A percentile compares a stretch with the other conserved stretches of the same genome.
These are phyloP conservation scores for Endocalyx cinctus DNA, from an alignment of 2,329 filamentous ascomycete species.

Conservation along the genomic window DNA sequence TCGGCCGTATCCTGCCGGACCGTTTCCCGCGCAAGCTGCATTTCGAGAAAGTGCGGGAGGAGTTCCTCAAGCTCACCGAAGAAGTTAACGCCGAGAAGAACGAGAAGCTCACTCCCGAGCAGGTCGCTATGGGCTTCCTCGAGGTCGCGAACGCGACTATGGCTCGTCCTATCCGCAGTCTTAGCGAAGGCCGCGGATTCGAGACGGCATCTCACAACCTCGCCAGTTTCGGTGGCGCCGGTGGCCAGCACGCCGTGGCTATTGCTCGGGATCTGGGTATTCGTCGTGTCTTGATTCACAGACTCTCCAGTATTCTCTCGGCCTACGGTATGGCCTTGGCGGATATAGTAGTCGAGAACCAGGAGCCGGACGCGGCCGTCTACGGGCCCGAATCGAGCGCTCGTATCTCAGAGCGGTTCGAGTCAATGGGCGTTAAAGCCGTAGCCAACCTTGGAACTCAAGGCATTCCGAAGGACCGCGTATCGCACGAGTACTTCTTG, in stretches of 20 bases:
- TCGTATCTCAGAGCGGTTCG: slow-evolving; percentile 22
- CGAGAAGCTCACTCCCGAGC: slow-evolving; percentile 26
- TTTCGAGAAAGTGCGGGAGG: slow-evolving; percentile 31
- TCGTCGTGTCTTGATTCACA: slow-evolving; percentile 34
- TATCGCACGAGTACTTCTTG: slow-evolving; percentile 37
- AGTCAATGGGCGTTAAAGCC: slow-evolving; percentile 25
- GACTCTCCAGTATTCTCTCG: slow-evolving; percentile 27
- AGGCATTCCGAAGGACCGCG: slow-evolving; percentile 35
- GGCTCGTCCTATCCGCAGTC: slow-evolving; percentile 65
- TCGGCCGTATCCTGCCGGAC: slow-evolving; percentile 55
- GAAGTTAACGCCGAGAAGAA: slow-evolving; percentile 35
- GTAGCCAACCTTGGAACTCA: slow-evolving; percentile 34
- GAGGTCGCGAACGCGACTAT: slow-evolving; percentile 73
- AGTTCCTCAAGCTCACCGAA: slow-evolving; percentile 36
- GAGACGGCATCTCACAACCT: slow-evolving; percentile 26
- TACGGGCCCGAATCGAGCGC: slow-evolving; percentile 6
- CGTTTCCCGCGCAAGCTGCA: slow-evolving; percentile 65
- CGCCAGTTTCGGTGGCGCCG: slow-evolving; percentile 60
- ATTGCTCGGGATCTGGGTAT: slow-evolving; percentile 37
- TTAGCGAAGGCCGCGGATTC: slow-evolving; percentile 46
- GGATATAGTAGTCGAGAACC: slow-evolving; percentile 32
- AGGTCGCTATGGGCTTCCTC: slow-evolving; percentile 63
- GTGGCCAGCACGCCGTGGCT: slow-evolving; percentile 54
- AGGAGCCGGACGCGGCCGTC: slow-evolving; percentile 26
- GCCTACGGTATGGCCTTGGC: slow-evolving; percentile 39